phyloP scores from a whole-genome alignment of 176 grass and related monocot species.

The Aegilops bicornis region DNA sequence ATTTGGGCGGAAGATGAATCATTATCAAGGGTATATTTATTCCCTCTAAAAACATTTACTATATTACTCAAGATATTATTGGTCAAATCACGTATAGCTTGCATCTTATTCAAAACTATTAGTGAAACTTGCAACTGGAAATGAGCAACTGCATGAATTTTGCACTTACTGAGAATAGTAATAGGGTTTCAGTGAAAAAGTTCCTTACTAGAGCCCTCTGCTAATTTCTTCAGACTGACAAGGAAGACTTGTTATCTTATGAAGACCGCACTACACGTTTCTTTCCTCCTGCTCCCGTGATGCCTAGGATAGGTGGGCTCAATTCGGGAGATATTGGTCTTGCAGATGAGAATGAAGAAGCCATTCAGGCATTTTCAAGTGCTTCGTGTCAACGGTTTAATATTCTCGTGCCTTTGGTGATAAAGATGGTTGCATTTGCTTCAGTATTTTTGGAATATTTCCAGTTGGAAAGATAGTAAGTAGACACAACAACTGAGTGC shows the following conservation, averaged over 20 bases:
- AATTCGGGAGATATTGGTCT: constrained; percentile 64
- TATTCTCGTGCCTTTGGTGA: constrained; percentile 77
- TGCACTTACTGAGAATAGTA: background rate
- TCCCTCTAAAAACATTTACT: constrained; percentile 1
- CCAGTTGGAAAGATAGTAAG: constrained; percentile 97
- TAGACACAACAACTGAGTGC: constrained; percentile 21
- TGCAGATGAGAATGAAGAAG: constrained; percentile 64
- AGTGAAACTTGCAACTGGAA: background rate
- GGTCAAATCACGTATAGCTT: background rate
- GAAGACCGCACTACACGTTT: constrained; percentile 92
- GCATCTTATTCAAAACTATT: background rate
- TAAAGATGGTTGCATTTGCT: constrained; percentile 89
- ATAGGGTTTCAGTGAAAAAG: constrained; percentile 3
- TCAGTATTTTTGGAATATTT: constrained; percentile 99
- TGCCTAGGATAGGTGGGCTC: constrained; percentile 87
- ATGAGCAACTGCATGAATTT: constrained; percentile 5
- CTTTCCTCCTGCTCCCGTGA: constrained; percentile 87
- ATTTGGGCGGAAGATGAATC: constrained; percentile 84
- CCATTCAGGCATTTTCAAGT: constrained; percentile 63
- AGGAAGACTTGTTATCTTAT: constrained; percentile 57
- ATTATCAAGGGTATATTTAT: constrained; percentile 50
- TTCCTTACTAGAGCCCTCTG: constrained; percentile 11
- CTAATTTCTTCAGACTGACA: constrained; percentile 54
- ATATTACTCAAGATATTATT: constrained; percentile 11
- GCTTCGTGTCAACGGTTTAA: constrained; percentile 87